Evolutionary conservation across 2,329 filamentous ascomycete species (phyloP).

Genomic region (Beauveria scarabaeidicola): DNA sequence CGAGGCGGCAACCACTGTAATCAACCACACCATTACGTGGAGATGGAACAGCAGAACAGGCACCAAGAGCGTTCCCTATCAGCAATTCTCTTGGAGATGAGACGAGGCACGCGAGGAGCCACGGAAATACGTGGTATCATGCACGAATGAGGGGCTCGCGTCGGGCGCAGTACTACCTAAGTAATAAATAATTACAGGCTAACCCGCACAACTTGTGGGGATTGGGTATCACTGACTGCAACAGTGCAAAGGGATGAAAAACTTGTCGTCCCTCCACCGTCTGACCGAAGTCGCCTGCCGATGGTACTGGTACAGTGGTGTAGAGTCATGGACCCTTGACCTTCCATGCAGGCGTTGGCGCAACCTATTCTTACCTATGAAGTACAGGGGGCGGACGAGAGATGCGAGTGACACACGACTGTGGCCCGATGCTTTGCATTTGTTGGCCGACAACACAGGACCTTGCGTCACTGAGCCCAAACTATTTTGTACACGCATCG

Average conservation of each 20-base stretch:
- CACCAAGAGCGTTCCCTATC: background rate
- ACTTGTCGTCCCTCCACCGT: slow-evolving; percentile 8
- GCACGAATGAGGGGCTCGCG: background rate
- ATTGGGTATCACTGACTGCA: background rate
- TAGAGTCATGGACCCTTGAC: slow-evolving; percentile 4
- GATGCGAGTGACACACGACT: background rate
- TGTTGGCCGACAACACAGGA: background rate
- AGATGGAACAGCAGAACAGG: background rate
- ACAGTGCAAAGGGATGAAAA: background rate
- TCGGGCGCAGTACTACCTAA: background rate
- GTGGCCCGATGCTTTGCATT: background rate
- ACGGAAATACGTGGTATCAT: background rate
- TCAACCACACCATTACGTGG: too few relatives aligned
- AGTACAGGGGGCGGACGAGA: background rate
- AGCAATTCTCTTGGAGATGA: background rate
- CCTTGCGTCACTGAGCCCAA: background rate
- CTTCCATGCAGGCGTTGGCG: background rate
- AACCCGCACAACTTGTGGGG: slow-evolving; percentile 9
- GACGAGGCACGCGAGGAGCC: background rate
- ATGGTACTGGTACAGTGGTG: background rate
- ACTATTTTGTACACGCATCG: background rate
- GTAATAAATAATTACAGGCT: background rate
- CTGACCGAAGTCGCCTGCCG: slow-evolving; percentile 6
- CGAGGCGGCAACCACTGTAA: background rate
- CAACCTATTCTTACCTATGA: background rate